Percentiles rank a stretch among this genome's conserved stretches.
These are phyloP conservation scores for Alloteropsis angusta DNA, from an alignment of 202 grass and related monocot genomes.

Conservation along the genomic window DNA sequence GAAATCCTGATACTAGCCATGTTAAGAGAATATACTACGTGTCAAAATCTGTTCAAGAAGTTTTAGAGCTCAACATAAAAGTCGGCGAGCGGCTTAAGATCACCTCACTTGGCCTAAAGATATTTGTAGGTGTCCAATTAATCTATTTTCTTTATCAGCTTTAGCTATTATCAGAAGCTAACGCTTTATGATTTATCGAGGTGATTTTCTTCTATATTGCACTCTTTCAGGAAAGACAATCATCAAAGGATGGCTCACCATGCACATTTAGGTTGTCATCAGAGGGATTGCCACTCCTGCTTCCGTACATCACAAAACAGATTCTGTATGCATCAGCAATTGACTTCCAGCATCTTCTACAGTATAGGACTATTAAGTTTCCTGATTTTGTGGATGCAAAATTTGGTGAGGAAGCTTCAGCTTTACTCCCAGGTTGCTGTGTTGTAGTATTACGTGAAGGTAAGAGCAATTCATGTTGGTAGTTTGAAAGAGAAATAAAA, in stretches of 20 bases:
- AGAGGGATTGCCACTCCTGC: conserved; percentile 78
- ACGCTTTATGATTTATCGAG: neutral
- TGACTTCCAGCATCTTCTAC: conserved; percentile 85
- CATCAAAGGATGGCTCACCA: conserved; percentile 56
- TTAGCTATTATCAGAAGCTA: neutral
- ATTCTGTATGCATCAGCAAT: conserved; percentile 51
- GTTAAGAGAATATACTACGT: conserved; percentile 98
- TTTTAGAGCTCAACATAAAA: conserved; percentile 73
- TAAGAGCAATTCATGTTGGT: conserved; percentile 15
- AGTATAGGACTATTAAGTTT: conserved; percentile 82
- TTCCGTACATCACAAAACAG: conserved; percentile 85
- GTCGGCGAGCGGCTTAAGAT: conserved; percentile 78
- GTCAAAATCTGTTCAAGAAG: conserved; percentile 74
- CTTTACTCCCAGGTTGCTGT: conserved; percentile 68
- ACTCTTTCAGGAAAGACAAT: conserved; percentile 76
- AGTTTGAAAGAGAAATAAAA: neutral
- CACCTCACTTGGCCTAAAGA: conserved; percentile 87
- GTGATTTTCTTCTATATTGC: neutral
- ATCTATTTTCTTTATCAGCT: neutral
- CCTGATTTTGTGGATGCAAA: conserved; percentile 69
- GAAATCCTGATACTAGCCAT: conserved; percentile 70
- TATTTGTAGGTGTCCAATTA: conserved; percentile 71
- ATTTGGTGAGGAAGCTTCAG: conserved; percentile 60
- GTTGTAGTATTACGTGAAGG: conserved; percentile 64
- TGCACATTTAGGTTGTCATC: conserved; percentile 91